Percentiles rank a stretch among this genome's conserved stretches.
These are phyloP conservation scores for Metarhizium brunneum DNA, from an alignment of 2,329 filamentous ascomycete genomes.

Conservation along the genomic window DNA sequence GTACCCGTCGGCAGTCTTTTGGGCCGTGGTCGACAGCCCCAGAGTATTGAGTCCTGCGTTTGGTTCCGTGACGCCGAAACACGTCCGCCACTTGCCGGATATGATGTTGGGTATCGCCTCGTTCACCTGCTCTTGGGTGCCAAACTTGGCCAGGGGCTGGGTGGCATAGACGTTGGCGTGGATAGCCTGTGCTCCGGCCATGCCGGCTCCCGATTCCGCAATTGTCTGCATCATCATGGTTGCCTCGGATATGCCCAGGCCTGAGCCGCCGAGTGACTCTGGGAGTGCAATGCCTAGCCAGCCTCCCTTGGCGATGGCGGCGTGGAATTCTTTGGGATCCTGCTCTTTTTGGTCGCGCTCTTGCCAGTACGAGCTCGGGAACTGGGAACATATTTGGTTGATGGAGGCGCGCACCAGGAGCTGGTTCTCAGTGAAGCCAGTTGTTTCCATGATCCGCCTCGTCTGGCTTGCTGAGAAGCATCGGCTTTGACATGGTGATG, in stretches of 20 bases:
- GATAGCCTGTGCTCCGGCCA: constrained; percentile 58
- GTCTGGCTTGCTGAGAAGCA: neutral
- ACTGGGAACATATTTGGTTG: constrained; percentile 57
- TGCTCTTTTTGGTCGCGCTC: constrained; percentile 59
- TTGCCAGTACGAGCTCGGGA: constrained; percentile 70
- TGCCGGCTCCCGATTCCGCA: constrained; percentile 67
- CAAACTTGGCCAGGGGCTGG: constrained; percentile 66
- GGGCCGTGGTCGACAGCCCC: constrained; percentile 56
- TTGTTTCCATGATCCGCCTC: constrained; percentile 55
- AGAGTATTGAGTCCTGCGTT: constrained; percentile 73
- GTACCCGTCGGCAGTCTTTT: constrained; percentile 47
- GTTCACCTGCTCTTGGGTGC: constrained; percentile 52
- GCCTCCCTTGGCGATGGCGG: constrained; percentile 62
- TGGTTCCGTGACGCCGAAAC: constrained; percentile 80
- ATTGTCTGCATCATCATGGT: constrained; percentile 86
- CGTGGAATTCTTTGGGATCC: constrained; percentile 69
- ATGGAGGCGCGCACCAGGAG: constrained; percentile 64
- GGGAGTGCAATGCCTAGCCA: constrained; percentile 78
- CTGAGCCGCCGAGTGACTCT: constrained; percentile 63
- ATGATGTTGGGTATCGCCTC: constrained; percentile 62
- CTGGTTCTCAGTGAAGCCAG: constrained; percentile 64
- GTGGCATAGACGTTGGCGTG: constrained; percentile 67
- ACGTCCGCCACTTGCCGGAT: constrained; percentile 59
- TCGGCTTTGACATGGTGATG: neutral
- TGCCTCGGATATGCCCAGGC: constrained; percentile 70